Base-by-base conservation (phyloP, 305 asterid genomes). In the Fraxinus albicans region DNA sequence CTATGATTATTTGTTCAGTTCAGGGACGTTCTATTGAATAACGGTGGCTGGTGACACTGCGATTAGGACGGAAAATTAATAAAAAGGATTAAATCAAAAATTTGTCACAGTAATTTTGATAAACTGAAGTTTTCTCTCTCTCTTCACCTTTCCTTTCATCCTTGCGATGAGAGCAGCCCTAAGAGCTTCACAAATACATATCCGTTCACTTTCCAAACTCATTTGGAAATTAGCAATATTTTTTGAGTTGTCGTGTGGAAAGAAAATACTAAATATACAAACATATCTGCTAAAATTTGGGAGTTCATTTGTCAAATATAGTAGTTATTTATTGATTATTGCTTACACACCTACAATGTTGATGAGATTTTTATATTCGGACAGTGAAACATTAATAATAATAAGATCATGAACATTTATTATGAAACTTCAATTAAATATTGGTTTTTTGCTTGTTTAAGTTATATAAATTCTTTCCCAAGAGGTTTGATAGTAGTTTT, bases 391-490 rank as follows among this genome's bases (percentile, higher is more conserved):
- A 4, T 82, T 69, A 6, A n/a, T 35, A 50, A 55, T 40, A 78
- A 38, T 83, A 15, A 17, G 29, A 81, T 69, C 19, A 53, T 70
- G 33, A 81, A 55, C 21, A 76, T 27, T 58, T 75, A 35, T 78
- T 36, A 34, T 15, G 83, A 74, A 38, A 44, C 80, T 78, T 10
- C 35, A 70, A 15, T 70, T 31, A 15, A 9, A 12, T 15, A 8
- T 70, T 15, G 73, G 23, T 19, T 82, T 47, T 72, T 72, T 80
- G 55, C 78, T 80, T 82, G 80, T 65, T 81, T 67, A 73, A 9
- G 76, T 72, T 55, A 34, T 73, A 55, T 17, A 70, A 31, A 69
- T 31, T 21, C 17, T 73, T 44, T 81, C 8, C n/a, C 40, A 31
- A 15, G 80, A 0, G 47, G 65, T 82, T 84, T 76, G 77, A 76